Percentiles rank a stretch among this genome's conserved stretches.
Evolutionary conservation across 2,329 filamentous ascomycete genomes (phyloP).

Genomic region (Atkinsonella hypoxylon): DNA sequence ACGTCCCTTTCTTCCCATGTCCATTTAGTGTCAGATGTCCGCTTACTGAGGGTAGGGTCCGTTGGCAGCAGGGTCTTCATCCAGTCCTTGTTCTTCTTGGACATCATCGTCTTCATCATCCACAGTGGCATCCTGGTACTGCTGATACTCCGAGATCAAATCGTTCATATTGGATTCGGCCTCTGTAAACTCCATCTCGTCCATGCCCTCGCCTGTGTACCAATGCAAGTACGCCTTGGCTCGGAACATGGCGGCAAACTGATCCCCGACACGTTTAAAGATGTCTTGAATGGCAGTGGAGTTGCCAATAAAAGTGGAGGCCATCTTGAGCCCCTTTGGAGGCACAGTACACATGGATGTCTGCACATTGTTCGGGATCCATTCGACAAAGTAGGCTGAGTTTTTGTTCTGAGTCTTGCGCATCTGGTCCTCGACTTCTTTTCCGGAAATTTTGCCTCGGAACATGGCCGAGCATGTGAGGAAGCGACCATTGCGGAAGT

Average conservation of each 20-base stretch:
- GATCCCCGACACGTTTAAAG: constrained; percentile 98
- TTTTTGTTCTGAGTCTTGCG: constrained; percentile 99
- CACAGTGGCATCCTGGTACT: constrained; percentile 97
- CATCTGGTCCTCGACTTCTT: constrained; percentile 99
- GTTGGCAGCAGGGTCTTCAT: constrained; percentile 65
- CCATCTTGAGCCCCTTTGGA: constrained; percentile 95
- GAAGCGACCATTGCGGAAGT: constrained; percentile 99
- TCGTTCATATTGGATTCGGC: constrained; percentile 99
- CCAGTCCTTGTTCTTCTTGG: constrained; percentile 63
- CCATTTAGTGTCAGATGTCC: background rate
- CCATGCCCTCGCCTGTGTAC: constrained; percentile 99
- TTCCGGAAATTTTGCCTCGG: constrained; percentile 99
- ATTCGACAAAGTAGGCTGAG: constrained; percentile 97
- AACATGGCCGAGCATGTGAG: constrained; percentile 99
- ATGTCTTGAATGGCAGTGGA: constrained; percentile 99
- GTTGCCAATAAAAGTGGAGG: constrained; percentile 97
- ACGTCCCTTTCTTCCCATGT: background rate
- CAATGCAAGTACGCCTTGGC: constrained; percentile 99
- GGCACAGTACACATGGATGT: constrained; percentile 98
- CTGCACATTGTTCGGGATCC: constrained; percentile 99
- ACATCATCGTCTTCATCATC: constrained; percentile 95
- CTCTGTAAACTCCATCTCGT: constrained; percentile 99
- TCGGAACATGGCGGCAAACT: constrained; percentile 99
- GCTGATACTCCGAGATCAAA: constrained; percentile 97
- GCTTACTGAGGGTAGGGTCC: constrained; percentile 15